Conservation (phyloP, 208 protist species). For the Acanthamoeba sp. region DNA sequence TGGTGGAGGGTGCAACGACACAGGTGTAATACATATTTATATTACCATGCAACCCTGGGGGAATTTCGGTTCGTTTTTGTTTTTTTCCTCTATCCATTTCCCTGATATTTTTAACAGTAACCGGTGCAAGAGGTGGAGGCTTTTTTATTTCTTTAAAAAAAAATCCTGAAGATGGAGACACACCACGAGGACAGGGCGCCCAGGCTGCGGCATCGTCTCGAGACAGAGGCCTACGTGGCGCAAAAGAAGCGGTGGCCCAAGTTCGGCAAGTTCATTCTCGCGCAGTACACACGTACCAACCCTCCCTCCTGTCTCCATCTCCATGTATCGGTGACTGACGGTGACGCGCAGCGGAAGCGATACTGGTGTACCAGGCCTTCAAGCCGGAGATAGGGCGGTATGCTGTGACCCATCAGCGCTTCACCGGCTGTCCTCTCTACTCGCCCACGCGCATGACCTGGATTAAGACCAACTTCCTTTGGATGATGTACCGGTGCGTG, state of each 20-base stretch:
- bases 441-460: constrained; percentile 85
- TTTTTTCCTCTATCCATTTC: too few relatives aligned
- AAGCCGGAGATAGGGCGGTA: constrained; percentile 85
- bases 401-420: constrained; percentile 82
- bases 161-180: too few relatives aligned
- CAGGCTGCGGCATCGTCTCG: background rate
- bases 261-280: constrained; percentile 73
- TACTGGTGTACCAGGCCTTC: constrained; percentile 89
- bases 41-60: too few relatives aligned
- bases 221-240: constrained; percentile 47
- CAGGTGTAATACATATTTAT: too few relatives aligned
- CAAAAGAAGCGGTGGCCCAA: constrained; percentile 71
- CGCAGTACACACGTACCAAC: constrained; percentile 76
- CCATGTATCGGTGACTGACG: background rate
- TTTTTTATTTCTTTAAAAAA: too few relatives aligned
- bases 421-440: constrained; percentile 78
- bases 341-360: constrained; percentile 74
- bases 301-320: too few relatives aligned
- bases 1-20: too few relatives aligned
- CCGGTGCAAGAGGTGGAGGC: too few relatives aligned
- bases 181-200: background rate
- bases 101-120: too few relatives aligned
- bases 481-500: constrained; percentile 84
- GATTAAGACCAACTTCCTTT: constrained; percentile 88
- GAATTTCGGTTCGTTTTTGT: too few relatives aligned